phyloP scores from a whole-genome alignment of 495 filamentous ascomycete species.

The Aspergillus avenaceus region DNA sequence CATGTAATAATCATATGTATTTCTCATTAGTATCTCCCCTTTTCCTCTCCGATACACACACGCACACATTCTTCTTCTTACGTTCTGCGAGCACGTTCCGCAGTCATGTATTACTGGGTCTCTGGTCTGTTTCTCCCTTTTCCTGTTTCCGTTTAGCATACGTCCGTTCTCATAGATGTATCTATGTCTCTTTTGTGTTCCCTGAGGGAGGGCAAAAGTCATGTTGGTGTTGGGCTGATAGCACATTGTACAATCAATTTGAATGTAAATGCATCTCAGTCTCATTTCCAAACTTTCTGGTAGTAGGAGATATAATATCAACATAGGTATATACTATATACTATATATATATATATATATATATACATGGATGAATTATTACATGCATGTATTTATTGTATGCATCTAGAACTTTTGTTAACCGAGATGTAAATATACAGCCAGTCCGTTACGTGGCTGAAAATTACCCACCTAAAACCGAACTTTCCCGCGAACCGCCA shows the following conservation, averaged over 20 bases:
- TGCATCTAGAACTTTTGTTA: too few relatives aligned
- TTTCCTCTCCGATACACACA: too few relatives aligned
- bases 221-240: slow-evolving; percentile 12
- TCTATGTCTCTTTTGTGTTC: neutral
- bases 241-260: slow-evolving; percentile 15
- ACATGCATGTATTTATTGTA: too few relatives aligned
- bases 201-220: slow-evolving; percentile 5
- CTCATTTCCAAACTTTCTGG: neutral
- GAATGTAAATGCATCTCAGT: slow-evolving; percentile 5
- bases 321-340: neutral
- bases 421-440: neutral
- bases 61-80: slow-evolving; percentile 15
- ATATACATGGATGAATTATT: too few relatives aligned
- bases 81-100: slow-evolving; percentile 17
- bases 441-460: slow-evolving; percentile 1
- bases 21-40: slow-evolving; percentile 10
- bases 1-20: slow-evolving; percentile 5
- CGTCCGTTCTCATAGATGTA: slow-evolving; percentile 21
- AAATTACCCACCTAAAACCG: slow-evolving; percentile 5
- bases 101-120: slow-evolving; percentile 38
- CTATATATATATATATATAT: neutral
- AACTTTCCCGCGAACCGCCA: neutral
- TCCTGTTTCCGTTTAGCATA: slow-evolving; percentile 26
- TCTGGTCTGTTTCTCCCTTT: slow-evolving; percentile 20
- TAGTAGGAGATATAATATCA: neutral